These are phyloP conservation scores for Spergularia azorica DNA, from an alignment of 179 eudicot species.

Conservation along the genomic window DNA sequence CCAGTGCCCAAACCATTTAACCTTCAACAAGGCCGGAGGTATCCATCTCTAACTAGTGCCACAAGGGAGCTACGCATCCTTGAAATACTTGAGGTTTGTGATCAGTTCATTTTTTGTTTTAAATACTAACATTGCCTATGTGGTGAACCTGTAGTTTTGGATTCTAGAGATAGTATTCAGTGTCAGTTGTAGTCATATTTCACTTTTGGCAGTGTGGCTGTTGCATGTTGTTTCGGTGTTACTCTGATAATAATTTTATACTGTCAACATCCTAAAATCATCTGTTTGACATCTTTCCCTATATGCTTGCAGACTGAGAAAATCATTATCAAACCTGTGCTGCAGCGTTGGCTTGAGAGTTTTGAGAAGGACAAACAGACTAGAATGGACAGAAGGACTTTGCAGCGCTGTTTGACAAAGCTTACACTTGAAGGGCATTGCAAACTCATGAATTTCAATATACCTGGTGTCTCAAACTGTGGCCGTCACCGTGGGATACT, in stretches of 20 bases:
- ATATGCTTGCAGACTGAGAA: constrained; percentile 59
- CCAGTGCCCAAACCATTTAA: constrained; percentile 39
- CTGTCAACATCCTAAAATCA: neutral
- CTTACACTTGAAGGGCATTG: constrained; percentile 77
- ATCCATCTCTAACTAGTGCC: constrained; percentile 75
- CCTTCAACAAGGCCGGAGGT: constrained; percentile 57
- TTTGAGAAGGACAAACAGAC: constrained; percentile 68
- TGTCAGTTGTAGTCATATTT: neutral
- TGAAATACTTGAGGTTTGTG: constrained; percentile 71
- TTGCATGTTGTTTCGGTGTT: neutral
- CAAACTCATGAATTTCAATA: constrained; percentile 56
- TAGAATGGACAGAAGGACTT: constrained; percentile 77
- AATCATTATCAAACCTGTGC: constrained; percentile 75
- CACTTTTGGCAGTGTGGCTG: neutral
- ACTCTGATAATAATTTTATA: neutral
- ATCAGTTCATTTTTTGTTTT: neutral
- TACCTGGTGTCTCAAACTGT: constrained; percentile 79
- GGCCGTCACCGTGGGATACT: constrained; percentile 55
- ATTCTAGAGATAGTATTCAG: neutral
- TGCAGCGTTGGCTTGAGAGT: constrained; percentile 74
- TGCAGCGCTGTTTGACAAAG: constrained; percentile 66
- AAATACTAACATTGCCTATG: constrained; percentile 6
- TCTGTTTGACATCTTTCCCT: constrained; percentile 1
- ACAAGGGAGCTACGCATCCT: constrained; percentile 81
- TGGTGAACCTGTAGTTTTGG: neutral